A percentile compares a stretch with the other conserved stretches of the same genome.
phyloP scores from a whole-genome alignment of 306 rosid genomes.

The Vachellia pachyceras region DNA sequence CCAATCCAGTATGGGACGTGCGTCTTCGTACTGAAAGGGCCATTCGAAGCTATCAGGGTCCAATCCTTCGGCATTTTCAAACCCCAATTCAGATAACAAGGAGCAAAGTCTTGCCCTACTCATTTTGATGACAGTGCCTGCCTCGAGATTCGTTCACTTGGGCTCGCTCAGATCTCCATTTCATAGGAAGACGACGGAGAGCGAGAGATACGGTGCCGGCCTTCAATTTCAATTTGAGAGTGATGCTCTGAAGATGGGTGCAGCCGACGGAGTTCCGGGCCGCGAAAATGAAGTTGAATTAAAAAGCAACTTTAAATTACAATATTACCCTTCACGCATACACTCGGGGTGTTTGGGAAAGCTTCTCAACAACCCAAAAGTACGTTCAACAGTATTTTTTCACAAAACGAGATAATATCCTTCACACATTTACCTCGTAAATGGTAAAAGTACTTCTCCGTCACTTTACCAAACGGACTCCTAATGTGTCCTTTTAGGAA shows the following conservation, averaged over 20 bases:
- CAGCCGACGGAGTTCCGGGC: background rate
- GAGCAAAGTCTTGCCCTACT: slow-evolving; percentile 72
- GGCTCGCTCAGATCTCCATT: background rate
- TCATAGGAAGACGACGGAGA: background rate
- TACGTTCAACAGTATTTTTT: no score
- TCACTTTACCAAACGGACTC: no score
- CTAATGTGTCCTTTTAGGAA: no score
- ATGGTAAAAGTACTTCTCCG: no score
- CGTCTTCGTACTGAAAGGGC: slow-evolving; percentile 93
- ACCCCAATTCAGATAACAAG: slow-evolving; percentile 77
- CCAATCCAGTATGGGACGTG: slow-evolving; percentile 91
- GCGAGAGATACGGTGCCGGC: background rate
- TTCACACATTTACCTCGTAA: no score
- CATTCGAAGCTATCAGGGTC: slow-evolving; percentile 96
- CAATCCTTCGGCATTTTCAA: slow-evolving; percentile 57
- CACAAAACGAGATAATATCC: no score
- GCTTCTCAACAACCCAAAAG: no score
- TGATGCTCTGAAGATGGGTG: background rate
- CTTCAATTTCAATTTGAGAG: background rate
- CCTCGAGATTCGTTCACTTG: background rate
- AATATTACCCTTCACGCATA: background rate
- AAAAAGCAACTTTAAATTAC: background rate
- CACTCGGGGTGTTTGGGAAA: no score
- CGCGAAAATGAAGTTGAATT: background rate
- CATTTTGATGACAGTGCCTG: slow-evolving; percentile 43